Base-by-base conservation (phyloP, 2,329 filamentous ascomycete genomes). In the Hyphodiscus sp. region DNA sequence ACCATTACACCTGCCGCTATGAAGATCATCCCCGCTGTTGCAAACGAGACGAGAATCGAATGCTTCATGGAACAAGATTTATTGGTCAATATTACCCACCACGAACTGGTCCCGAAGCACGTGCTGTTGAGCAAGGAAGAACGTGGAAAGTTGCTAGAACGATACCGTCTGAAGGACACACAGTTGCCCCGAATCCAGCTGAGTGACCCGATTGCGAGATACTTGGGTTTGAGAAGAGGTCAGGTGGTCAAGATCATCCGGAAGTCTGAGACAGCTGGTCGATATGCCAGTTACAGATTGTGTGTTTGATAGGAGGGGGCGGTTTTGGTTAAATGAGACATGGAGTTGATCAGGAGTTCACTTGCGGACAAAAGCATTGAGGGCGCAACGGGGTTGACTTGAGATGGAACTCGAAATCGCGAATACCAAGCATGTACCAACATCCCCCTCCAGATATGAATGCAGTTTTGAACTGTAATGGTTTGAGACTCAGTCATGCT, bases 231-330 rank as follows among this genome's bases (percentile, higher is more conserved):
- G 69, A 87, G 88, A 76, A 81, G 91, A 68, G 91, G 91, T 2
- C 89, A 96, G 73, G 91, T 99, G 2, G 94, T 99, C 66, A 99
- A 99, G 82, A 99, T 99, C 65, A 96, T 99, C 66, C 80, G 94
- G 61, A 91, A 87, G 71, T 91, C 86, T 68, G 94, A 97, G 78
- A 99, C 94, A 52, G 94, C 94, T 15, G 94, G 94, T 57, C 81
- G 94, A 50, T 99, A 99, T 73, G 94, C 94, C 47, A 96, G 90
- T 81, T 99, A 99, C 73, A 79, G 92, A 64, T 68, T 85, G 52
- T 85, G 81, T 61, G 82, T 85, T 62, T 86, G 71, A 73, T 41
- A 6, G 6, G 13, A 11, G 20, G 11, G 20, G 18, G 20, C 20
- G 8, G 13, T 44, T 13, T 13, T 8, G 18, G 13, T n/a, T 46